Base-by-base conservation (phyloP, 1,284 basidiomycete species). In the Leccinum solheimii region DNA sequence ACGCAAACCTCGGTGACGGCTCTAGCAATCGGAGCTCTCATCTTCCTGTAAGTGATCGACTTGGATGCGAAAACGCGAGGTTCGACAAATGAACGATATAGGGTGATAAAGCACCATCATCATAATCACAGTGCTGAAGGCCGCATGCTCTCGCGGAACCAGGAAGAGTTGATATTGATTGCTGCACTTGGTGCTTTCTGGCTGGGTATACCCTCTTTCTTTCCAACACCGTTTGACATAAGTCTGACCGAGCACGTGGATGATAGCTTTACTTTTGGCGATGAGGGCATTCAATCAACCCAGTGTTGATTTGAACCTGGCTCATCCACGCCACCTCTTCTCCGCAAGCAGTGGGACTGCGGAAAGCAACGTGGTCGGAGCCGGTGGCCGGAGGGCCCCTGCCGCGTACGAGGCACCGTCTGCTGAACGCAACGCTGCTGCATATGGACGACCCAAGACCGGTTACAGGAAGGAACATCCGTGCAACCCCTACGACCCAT, bases 1-100 rank as follows among this genome's bases (percentile, higher is more conserved):
- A 86, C 86, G 58, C 90, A 92, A 72, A 86, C 86, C n/a, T 82
- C 84, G 1, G 83, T 92, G 43, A 86, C 89, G 9, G 79, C 87
- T 55, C 76, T 91, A 16, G 85, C 86, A 21, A 81, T 91, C 26
- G 79, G 81, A 30, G 80, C 81, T 8, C 71, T 92, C 62, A 81
- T 88, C 67, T 77, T 85, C 67, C 75, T 91, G 89, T 90, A 65
- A 77, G 87, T 58, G 34, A 36, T 56, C n/a, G 30, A 23, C 40
- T 19, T 19, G 2, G 34, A 54, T 54, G 19, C 45, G 27, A 23
- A 13, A 49, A 57, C 13, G 10, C 2, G 7, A 5, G 14, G 21
- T 3, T 55, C 38, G 49, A 63, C 57, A 38, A 49, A 50, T 40
- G 49, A 58, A 62, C 60, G 48, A 64, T 60, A 60, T 57, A 69